Evolutionary conservation across 2,329 filamentous ascomycete species (phyloP).

Genomic region (Zarea fungicola): DNA sequence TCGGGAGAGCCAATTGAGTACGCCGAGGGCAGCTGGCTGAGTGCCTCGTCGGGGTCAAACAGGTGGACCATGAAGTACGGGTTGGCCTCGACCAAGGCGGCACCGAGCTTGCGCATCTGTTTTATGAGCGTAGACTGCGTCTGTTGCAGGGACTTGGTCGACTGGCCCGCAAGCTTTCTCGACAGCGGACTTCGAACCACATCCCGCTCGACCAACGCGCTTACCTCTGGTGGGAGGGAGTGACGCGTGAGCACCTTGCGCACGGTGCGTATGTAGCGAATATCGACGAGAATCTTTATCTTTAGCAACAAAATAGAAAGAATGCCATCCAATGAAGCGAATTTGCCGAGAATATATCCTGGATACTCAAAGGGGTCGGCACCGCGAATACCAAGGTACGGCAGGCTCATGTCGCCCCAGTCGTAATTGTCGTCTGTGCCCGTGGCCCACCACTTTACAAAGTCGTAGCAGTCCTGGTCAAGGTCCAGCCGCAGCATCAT

Average conservation of each 20-base stretch:
- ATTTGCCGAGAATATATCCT: background rate
- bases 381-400: slow-evolving; percentile 29
- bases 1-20: background rate
- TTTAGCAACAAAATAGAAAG: background rate
- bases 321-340: background rate
- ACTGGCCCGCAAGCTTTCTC: background rate
- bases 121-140: background rate
- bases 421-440: slow-evolving; percentile 16
- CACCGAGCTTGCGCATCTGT: background rate
- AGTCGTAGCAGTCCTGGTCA: slow-evolving; percentile 48
- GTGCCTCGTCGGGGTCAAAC: background rate
- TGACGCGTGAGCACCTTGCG: background rate
- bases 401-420: slow-evolving; percentile 17
- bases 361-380: slow-evolving; percentile 36
- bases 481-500: slow-evolving; percentile 39
- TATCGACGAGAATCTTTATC: background rate
- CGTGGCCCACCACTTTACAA: slow-evolving; percentile 31
- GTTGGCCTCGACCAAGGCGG: background rate
- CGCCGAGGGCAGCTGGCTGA: background rate
- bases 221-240: background rate
- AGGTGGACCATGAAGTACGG: background rate
- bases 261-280: background rate
- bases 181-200: background rate
- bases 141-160: background rate
- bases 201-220: background rate